Evolutionary conservation across 257 asterid genomes (phyloP).

Genomic region (Nicotiana obtusifolia): DNA sequence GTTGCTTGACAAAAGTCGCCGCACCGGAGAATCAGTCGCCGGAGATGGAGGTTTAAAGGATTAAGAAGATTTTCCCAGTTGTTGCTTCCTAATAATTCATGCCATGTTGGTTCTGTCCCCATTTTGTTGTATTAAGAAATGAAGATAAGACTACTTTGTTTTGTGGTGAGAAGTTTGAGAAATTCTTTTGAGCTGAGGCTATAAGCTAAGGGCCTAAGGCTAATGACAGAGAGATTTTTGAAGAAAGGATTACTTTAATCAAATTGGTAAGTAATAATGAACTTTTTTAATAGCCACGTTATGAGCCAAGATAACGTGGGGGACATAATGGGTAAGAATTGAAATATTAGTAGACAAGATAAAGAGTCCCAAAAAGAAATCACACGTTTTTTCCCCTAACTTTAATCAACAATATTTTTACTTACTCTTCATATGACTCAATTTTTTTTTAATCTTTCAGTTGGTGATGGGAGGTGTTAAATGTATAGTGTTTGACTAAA

Average conservation of each 20-base stretch:
- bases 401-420: no score
- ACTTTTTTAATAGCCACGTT: no score
- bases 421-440: no score
- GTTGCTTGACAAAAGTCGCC: constrained; percentile 89
- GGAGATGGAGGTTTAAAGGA: constrained; percentile 62
- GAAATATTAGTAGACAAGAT: no score
- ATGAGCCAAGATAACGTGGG: no score
- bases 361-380: no score
- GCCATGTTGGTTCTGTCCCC: constrained; percentile 40
- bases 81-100: constrained; percentile 54
- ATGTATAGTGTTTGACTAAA: no score
- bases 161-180: background rate
- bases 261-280: background rate
- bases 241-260: background rate
- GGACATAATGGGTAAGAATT: no score
- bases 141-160: background rate
- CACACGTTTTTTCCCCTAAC: no score
- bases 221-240: background rate
- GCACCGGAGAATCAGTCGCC: constrained; percentile 65
- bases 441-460: no score
- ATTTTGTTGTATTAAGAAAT: background rate
- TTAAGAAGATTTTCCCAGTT: constrained; percentile 62
- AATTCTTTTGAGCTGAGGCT: background rate
- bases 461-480: no score
- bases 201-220: background rate